Percentiles rank a stretch among this genome's conserved stretches.
phyloP scores from a whole-genome alignment of 331 rosid genomes.

The Quercus tomentella region DNA sequence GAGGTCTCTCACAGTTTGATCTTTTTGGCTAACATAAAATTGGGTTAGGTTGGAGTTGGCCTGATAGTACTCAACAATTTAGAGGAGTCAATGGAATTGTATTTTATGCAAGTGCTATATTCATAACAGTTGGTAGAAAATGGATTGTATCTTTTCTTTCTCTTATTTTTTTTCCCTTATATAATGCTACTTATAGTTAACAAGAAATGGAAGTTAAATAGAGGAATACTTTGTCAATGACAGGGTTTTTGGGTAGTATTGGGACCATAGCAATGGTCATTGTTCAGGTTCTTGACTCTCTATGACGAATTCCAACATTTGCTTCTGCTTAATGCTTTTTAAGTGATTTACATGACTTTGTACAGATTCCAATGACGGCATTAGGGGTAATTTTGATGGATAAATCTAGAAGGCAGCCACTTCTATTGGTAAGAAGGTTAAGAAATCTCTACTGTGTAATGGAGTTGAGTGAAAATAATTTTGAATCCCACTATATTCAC shows the following conservation, averaged over 20 bases:
- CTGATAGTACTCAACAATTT: slow-evolving; percentile 83
- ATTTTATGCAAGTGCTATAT: slow-evolving; percentile 66
- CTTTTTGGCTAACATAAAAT: background rate
- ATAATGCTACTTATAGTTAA: slow-evolving; percentile 3
- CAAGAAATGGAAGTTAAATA: background rate
- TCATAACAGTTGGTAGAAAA: too few species aligned
- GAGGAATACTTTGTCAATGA: slow-evolving; percentile 17
- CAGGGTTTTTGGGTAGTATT: slow-evolving; percentile 76
- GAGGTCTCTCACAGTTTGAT: too few species aligned
- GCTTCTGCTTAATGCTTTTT: slow-evolving; percentile 10
- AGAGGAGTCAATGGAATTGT: slow-evolving; percentile 79
- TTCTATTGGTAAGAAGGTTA: slow-evolving; percentile 51
- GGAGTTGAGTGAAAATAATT: slow-evolving; percentile 3
- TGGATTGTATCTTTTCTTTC: background rate
- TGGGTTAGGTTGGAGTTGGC: slow-evolving; percentile 75
- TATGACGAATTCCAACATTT: slow-evolving; percentile 3
- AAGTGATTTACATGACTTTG: background rate
- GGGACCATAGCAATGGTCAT: slow-evolving; percentile 79
- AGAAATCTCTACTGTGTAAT: background rate
- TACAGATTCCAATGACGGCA: slow-evolving; percentile 18
- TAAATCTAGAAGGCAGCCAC: slow-evolving; percentile 72
- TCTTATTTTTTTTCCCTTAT: background rate
- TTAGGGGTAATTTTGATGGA: slow-evolving; percentile 68
- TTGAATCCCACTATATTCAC: slow-evolving; percentile 9
- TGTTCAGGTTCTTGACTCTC: slow-evolving; percentile 58